Evolutionary conservation across 2,329 filamentous ascomycete species (phyloP), one percentile per base, ranked within the genome.

Genomic region (Endoconidiophora laricicola): DNA sequence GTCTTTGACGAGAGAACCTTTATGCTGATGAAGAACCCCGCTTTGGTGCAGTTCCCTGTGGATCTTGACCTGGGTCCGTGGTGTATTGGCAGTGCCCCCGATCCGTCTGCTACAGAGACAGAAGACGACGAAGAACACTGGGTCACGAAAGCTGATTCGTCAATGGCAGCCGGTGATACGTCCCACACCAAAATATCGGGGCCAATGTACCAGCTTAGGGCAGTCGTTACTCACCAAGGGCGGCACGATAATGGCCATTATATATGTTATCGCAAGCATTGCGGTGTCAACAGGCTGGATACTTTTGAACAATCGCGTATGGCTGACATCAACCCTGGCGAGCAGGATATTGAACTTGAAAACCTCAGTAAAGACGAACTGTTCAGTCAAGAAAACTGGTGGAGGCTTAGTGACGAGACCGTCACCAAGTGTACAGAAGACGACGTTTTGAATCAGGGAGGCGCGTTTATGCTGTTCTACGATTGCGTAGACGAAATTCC

Each of bases 391-490:
- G 41, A 51, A 4, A 46, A 55, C 20, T 96, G 91, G 91, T 98
- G 86, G 81, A 74, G 84, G 14, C 71, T 96, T 24, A 96, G 90
- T 61, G 90, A 96, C 58, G 85, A 94, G 54, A 80, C 83, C 55
- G 88, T 96, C 6, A 76, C 71, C 54, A 71, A 76, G 55, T 82
- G 88, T 22, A 75, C 75, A 18, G 85, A 94, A 61, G 72, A 80
- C 9, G 73, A 74, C 24, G 84, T 94, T 0, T 67, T 91, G 46
- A 72, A 71, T 2, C 81, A 94, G 57, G 79, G 79, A 0, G 86
- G 86, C 1, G 90, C 88, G 0, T 96, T 96, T 61, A 96, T 98
- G 90, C 73, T 96, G 1, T 96, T 96, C 62, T 98, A 96, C 62
- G 90, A 98, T 61, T 77, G 76, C 44, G 67, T 83, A 22, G 78